Percentiles rank a stretch among this genome's conserved stretches.
These are phyloP conservation scores for Citrus mangshanensis DNA, from an alignment of 345 rosid genomes.

Conservation along the genomic window DNA sequence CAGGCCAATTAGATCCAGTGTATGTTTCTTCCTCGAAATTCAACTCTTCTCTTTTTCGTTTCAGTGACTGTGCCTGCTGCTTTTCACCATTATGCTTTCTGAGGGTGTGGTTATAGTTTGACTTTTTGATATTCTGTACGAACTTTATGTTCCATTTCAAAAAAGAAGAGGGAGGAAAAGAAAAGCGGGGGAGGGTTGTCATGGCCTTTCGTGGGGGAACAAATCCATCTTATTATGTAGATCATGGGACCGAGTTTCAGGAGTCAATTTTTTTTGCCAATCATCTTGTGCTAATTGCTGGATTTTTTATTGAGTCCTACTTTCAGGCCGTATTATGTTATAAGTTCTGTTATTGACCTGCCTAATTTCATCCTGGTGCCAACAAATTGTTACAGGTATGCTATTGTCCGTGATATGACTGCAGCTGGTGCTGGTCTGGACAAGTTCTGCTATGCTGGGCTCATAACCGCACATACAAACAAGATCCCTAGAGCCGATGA, in stretches of 20 bases:
- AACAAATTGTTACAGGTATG: slow-evolving; percentile 47
- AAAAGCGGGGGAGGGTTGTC: too few species aligned
- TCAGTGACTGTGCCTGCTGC: slow-evolving; percentile 4
- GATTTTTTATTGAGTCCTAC: background rate
- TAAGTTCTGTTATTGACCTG: background rate
- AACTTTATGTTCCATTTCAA: background rate
- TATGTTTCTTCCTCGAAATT: slow-evolving; percentile 45
- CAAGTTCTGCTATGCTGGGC: slow-evolving; percentile 97
- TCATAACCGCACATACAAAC: slow-evolving; percentile 77
- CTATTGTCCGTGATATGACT: slow-evolving; percentile 96
- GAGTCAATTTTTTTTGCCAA: background rate
- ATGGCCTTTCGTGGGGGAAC: too few species aligned
- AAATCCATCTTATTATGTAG: background rate
- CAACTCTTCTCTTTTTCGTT: background rate
- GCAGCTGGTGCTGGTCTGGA: slow-evolving; percentile 92
- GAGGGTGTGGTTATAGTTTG: background rate
- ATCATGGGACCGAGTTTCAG: background rate
- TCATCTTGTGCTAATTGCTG: background rate
- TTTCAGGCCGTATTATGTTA: slow-evolving; percentile 4
- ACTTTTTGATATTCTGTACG: background rate
- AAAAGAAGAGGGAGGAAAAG: too few species aligned
- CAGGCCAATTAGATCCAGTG: slow-evolving; percentile 85
- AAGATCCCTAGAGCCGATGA: slow-evolving; percentile 64
- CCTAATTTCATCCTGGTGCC: background rate
- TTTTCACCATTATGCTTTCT: background rate